Evolutionary conservation across 1,284 basidiomycete species (phyloP).

Genomic region (Papiliotrema fonsecae): DNA sequence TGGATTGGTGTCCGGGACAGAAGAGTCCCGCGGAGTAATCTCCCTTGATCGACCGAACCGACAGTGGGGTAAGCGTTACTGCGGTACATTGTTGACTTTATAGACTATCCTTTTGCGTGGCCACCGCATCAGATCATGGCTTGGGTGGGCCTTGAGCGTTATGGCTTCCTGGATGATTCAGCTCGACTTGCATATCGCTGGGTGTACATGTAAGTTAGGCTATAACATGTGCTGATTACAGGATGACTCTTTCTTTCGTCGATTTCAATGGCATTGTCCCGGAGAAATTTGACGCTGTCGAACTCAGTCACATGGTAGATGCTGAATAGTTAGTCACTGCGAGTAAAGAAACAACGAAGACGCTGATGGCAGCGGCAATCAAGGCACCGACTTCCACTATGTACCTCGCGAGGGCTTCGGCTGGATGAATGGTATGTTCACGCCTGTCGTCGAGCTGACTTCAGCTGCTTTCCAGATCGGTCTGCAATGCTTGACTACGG

Average conservation of each 20-base stretch:
- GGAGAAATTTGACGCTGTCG: slow-evolving; percentile 98
- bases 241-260: slow-evolving; percentile 54
- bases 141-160: slow-evolving; percentile 95
- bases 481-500: slow-evolving; percentile 84
- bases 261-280: slow-evolving; percentile 97
- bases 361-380: slow-evolving; percentile 63
- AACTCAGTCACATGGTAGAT: slow-evolving; percentile 88
- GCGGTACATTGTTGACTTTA: too few species aligned
- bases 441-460: slow-evolving; percentile 1
- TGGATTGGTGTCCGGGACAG: slow-evolving; percentile 93
- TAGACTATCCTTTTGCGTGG: slow-evolving; percentile 56
- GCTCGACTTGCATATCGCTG: slow-evolving; percentile 91
- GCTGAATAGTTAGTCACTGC: slow-evolving; percentile 67
- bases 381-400: slow-evolving; percentile 95
- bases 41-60: slow-evolving; percentile 95
- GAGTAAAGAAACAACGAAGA: not conserved
- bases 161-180: slow-evolving; percentile 90
- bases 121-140: slow-evolving; percentile 95
- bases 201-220: slow-evolving; percentile 76
- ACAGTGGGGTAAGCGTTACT: slow-evolving; percentile 65
- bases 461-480: slow-evolving; percentile 90
- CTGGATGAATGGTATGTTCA: slow-evolving; percentile 75
- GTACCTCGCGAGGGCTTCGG: slow-evolving; percentile 95
- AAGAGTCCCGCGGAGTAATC: slow-evolving; percentile 91
- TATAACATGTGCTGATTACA: not conserved